Conservation (phyloP, 73 alveolate genomes). For the Paramecium sexaurelia region DNA sequence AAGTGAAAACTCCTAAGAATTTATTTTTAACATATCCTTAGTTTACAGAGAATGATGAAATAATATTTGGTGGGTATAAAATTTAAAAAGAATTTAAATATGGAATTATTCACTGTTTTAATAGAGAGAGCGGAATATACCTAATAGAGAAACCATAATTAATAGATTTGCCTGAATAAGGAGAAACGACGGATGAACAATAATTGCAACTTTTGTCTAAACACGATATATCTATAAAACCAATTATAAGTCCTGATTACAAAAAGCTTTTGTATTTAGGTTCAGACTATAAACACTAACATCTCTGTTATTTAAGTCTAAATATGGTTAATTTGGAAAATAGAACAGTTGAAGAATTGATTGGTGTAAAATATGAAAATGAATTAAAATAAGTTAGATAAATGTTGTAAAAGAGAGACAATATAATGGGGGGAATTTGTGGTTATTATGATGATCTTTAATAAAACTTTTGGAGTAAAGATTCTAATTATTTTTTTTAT, state of each 20-base stretch:
- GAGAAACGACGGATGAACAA: background rate
- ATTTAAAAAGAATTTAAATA: conserved; percentile 57
- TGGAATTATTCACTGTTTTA: conserved; percentile 68
- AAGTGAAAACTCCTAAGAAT: conserved; percentile 24
- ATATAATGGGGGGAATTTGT: conserved; percentile 45
- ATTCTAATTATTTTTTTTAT: conserved; percentile 15
- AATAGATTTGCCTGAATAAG: conserved; percentile 34
- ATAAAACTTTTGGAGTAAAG: conserved; percentile 39
- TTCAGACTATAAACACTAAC: conserved; percentile 33
- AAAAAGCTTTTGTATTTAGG: conserved; percentile 60
- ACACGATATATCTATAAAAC: conserved; percentile 58
- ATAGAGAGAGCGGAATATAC: conserved; percentile 30
- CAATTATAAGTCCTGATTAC: conserved; percentile 55
- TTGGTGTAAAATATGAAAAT: conserved; percentile 52
- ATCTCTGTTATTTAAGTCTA: conserved; percentile 46
- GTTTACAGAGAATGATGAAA: conserved; percentile 54
- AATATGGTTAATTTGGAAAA: conserved; percentile 18
- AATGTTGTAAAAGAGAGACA: background rate
- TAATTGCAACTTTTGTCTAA: conserved; percentile 23
- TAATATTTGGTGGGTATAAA: conserved; percentile 59
- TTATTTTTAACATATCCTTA: conserved; percentile 48
- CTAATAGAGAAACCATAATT: conserved; percentile 23
- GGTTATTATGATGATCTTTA: conserved; percentile 64
- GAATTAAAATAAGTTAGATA: background rate
- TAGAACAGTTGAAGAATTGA: background rate